Percentiles rank a stretch among this genome's conserved stretches.
phyloP scores from a whole-genome alignment of 148 eudicot genomes.

The Chenopodium album region DNA sequence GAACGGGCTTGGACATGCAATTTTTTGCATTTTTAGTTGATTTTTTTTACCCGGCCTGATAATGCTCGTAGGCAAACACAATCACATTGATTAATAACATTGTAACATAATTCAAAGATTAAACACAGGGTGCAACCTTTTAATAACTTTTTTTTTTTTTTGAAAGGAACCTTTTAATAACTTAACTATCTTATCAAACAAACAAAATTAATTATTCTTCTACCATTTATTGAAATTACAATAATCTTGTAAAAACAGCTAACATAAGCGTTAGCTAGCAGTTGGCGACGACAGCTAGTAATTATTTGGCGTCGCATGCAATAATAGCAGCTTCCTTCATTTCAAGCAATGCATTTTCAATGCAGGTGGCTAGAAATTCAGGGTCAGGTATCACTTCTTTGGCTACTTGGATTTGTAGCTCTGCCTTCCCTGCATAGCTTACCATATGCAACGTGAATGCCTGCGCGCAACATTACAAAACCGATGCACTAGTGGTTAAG shows the following conservation, averaged over 20 bases:
- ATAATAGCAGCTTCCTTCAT: conserved; percentile 53
- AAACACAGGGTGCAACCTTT: neutral
- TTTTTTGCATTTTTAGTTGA: no score
- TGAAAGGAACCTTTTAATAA: no score
- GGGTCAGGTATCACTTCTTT: conserved; percentile 68
- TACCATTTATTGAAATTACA: neutral
- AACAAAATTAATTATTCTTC: neutral
- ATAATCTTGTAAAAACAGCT: no score
- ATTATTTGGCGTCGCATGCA: no score
- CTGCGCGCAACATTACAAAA: conserved; percentile 26
- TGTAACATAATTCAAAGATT: no score
- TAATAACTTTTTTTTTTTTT: no score
- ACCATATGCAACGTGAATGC: conserved; percentile 70
- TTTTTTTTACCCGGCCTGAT: no score
- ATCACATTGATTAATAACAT: no score
- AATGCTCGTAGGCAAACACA: no score
- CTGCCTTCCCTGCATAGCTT: conserved; percentile 66
- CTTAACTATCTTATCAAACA: neutral
- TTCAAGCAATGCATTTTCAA: conserved; percentile 62
- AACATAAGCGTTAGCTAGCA: no score
- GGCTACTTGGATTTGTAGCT: conserved; percentile 73
- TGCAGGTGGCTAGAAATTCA: conserved; percentile 53
- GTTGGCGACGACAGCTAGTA: no score
- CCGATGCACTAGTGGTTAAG: neutral
- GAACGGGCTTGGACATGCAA: no score